phyloP scores from a whole-genome alignment of 768 basidiomycete genomes.

The Peribolospora kevripleyi region DNA sequence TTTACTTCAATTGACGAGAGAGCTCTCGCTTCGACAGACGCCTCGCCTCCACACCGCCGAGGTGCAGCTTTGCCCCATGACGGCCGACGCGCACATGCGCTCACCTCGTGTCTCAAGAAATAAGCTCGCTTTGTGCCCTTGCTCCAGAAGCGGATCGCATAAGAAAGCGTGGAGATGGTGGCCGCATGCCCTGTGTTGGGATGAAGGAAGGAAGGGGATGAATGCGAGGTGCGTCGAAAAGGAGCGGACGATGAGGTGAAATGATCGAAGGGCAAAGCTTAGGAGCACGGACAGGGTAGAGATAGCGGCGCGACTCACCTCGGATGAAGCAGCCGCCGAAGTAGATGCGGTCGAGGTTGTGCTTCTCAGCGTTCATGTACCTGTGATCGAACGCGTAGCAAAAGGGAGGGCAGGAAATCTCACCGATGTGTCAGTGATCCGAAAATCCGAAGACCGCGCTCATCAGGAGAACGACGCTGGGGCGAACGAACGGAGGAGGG shows the following conservation, averaged over 20 bases:
- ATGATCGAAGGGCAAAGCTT: background rate
- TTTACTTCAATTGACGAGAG: background rate
- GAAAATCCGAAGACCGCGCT: background rate
- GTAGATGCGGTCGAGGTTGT: conserved; percentile 84
- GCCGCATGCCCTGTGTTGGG: conserved; percentile 56
- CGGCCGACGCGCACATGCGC: conserved; percentile 43
- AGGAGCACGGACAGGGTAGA: background rate
- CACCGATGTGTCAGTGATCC: conserved; percentile 8
- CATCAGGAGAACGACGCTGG: background rate
- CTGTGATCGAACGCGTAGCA: conserved; percentile 21
- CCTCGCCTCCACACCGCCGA: too few relatives aligned
- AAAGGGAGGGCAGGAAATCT: background rate
- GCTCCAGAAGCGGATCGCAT: conserved; percentile 98
- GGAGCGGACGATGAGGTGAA: background rate
- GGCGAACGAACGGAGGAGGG: background rate
- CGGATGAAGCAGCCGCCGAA: conserved; percentile 98
- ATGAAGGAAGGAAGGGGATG: conserved; percentile 2
- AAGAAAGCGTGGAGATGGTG: conserved; percentile 88
- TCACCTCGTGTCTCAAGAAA: conserved; percentile 93
- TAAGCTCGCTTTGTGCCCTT: conserved; percentile 88
- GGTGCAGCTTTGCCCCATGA: too few relatives aligned
- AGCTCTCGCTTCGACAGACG: background rate
- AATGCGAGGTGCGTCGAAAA: background rate
- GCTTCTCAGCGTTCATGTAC: conserved; percentile 99
- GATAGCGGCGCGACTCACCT: conserved; percentile 29